Conservation (phyloP, 257 asterid species). For the Primulina eburnea region DNA sequence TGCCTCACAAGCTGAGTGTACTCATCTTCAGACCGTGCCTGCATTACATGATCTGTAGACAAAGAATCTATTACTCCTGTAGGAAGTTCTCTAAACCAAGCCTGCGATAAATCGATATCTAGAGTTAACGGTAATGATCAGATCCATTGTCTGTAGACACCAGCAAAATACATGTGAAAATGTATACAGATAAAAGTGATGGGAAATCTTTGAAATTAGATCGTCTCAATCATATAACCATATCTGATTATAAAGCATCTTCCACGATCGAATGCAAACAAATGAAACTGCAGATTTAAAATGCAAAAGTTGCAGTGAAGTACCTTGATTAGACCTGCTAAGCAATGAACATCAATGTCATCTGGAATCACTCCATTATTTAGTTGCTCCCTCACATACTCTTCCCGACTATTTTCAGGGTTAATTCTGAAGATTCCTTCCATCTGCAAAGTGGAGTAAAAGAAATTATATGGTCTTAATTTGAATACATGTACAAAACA, state of each 20-base stretch:
- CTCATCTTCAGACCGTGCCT: constrained; percentile 49
- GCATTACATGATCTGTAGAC: constrained; percentile 52
- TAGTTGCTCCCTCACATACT: constrained; percentile 36
- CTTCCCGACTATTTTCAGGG: constrained; percentile 40
- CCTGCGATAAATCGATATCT: constrained; percentile 7
- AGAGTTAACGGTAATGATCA: neutral
- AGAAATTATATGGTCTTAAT: neutral
- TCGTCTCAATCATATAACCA: neutral
- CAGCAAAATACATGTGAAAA: neutral
- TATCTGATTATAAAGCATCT: neutral
- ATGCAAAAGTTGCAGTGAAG: neutral
- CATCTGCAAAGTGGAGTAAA: constrained; percentile 25
- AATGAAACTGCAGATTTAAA: neutral
- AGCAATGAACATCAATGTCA: constrained; percentile 41
- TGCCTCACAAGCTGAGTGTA: constrained; percentile 45
- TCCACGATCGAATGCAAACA: neutral
- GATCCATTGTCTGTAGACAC: neutral
- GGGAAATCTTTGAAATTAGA: neutral
- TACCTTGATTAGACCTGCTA: constrained; percentile 48
- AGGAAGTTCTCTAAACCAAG: constrained; percentile 72
- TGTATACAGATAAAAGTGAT: neutral
- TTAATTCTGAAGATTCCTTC: constrained; percentile 49
- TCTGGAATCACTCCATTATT: constrained; percentile 36
- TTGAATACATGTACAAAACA: neutral
- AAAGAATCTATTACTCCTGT: constrained; percentile 52